Evolutionary conservation across 2,329 filamentous ascomycete genomes (phyloP).

Genomic region (Dactylonectria estremocensis): DNA sequence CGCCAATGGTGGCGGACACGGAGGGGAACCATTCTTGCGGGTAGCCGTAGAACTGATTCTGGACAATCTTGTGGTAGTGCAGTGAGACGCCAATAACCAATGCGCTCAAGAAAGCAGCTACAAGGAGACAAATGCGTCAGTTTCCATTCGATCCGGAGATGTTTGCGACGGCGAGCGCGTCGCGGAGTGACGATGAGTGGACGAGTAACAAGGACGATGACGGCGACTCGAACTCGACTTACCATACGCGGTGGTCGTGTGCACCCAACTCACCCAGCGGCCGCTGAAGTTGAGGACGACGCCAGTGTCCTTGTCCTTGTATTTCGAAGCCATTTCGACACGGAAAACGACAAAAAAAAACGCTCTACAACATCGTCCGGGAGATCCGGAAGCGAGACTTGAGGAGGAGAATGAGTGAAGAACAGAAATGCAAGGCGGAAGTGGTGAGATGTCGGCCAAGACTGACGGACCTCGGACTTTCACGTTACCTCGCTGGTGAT

Average conservation of each 20-base stretch:
- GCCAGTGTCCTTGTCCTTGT: conserved; percentile 77
- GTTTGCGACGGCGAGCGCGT: background rate
- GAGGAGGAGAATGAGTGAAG: conserved; percentile 37
- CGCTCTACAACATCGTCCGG: conserved; percentile 50
- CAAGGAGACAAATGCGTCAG: conserved; percentile 38
- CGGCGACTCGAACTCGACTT: conserved; percentile 59
- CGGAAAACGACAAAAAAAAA: conserved; percentile 39
- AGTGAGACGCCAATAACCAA: conserved; percentile 84
- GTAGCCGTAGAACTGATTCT: conserved; percentile 97
- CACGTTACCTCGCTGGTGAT: conserved; percentile 44
- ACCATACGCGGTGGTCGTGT: conserved; percentile 89
- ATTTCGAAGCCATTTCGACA: conserved; percentile 59
- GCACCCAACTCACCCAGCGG: conserved; percentile 90
- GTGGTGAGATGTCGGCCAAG: conserved; percentile 47
- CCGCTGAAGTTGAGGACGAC: conserved; percentile 80
- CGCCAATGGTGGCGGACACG: conserved; percentile 96
- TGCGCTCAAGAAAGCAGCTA: conserved; percentile 89
- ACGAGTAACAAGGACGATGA: conserved; percentile 1
- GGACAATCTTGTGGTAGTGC: conserved; percentile 96
- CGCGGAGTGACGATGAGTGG: conserved; percentile 17
- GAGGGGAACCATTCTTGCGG: conserved; percentile 97
- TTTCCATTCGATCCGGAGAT: conserved; percentile 14
- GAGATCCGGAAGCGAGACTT: conserved; percentile 47
- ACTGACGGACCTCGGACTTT: conserved; percentile 47
- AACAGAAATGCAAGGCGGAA: conserved; percentile 30